These are phyloP conservation scores for Hypoxylon subgilvum DNA, from an alignment of 495 filamentous ascomycete species.

Conservation along the genomic window DNA sequence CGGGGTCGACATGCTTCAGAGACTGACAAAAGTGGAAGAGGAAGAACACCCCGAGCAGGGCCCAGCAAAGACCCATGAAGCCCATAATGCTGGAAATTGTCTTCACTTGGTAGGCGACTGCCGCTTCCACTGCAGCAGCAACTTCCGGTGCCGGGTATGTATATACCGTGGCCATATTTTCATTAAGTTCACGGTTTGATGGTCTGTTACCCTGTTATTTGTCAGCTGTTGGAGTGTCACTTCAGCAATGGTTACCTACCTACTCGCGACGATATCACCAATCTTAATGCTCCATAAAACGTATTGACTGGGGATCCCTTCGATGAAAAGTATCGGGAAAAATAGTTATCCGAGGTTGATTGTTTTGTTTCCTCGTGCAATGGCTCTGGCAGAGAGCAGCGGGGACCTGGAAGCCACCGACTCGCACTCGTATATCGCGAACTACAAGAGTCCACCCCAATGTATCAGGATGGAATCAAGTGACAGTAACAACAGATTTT, in stretches of 20 bases:
- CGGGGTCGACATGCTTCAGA: background rate
- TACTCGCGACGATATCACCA: background rate
- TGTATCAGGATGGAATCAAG: background rate
- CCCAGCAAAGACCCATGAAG: slow-evolving; percentile 20
- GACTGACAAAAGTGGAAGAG: slow-evolving; percentile 18
- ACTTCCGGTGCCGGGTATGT: slow-evolving; percentile 7
- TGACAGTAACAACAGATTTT: background rate
- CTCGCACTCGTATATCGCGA: slow-evolving; percentile 21
- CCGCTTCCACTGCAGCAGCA: slow-evolving; percentile 15
- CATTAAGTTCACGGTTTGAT: background rate
- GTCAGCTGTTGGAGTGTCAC: background rate
- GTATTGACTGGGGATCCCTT: slow-evolving; percentile 26
- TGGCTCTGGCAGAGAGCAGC: slow-evolving; percentile 9
- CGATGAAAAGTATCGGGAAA: slow-evolving; percentile 10
- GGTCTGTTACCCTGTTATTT: background rate
- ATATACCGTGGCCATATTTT: slow-evolving; percentile 6
- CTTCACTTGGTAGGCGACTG: slow-evolving; percentile 1
- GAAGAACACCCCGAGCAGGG: slow-evolving; percentile 14
- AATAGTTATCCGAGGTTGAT: background rate
- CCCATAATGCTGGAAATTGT: slow-evolving; percentile 9
- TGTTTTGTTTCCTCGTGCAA: slow-evolving; percentile 3
- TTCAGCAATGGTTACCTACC: no score
- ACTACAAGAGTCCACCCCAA: background rate
- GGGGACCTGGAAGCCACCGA: slow-evolving; percentile 7
- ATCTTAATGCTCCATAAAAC: background rate